phyloP scores from a whole-genome alignment of 257 asterid genomes.

The Solanum stenotomum region DNA sequence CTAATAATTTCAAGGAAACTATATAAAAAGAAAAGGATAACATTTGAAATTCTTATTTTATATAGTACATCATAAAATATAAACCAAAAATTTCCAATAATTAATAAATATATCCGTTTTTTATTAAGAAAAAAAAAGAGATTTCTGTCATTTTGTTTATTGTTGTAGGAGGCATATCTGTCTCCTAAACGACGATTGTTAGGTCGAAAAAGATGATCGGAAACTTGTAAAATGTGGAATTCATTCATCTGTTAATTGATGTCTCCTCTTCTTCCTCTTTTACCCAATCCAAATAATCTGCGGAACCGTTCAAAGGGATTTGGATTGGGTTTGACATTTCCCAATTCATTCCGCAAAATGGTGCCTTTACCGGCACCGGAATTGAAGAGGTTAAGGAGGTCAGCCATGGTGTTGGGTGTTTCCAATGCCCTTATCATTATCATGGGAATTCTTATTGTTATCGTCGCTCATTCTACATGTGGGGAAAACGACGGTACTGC shows the following conservation, averaged over 20 bases:
- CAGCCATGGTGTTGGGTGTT: conserved; percentile 5
- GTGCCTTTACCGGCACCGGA: not conserved
- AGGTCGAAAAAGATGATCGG: not conserved
- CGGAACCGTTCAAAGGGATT: not conserved
- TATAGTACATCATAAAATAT: not conserved
- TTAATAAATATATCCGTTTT: not conserved
- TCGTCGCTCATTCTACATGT: not conserved
- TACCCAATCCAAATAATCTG: not conserved
- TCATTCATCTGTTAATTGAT: not conserved
- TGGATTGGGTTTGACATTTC: not conserved
- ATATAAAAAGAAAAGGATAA: not conserved
- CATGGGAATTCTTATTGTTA: not conserved
- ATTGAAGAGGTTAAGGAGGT: not conserved
- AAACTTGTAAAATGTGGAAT: not conserved
- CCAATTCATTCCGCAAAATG: not conserved
- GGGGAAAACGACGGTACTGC: not conserved
- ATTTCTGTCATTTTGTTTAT: not conserved
- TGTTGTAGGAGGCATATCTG: not conserved
- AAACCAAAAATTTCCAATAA: not conserved
- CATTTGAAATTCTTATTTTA: not conserved
- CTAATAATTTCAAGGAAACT: not conserved
- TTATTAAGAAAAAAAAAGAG: not conserved
- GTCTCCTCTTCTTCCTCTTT: not conserved
- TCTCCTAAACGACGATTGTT: not conserved
- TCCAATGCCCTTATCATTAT: not conserved